Conservation (phyloP, 768 basidiomycete genomes). For the Kwoniella shandongensis region DNA sequence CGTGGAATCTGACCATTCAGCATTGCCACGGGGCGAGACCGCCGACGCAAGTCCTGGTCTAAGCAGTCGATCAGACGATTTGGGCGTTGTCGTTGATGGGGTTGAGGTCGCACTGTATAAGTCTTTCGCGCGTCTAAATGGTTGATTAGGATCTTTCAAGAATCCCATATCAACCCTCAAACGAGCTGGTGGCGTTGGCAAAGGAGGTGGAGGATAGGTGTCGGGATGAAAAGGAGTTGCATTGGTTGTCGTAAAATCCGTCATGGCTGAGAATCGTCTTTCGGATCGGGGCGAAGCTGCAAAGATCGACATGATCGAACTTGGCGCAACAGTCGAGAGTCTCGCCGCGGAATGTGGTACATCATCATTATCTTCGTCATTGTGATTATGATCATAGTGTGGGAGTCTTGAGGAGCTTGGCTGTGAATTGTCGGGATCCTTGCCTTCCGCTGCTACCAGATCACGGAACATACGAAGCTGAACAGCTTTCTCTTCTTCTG, state of each 20-base stretch:
- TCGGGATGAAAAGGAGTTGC: too few species aligned
- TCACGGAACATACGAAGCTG: conserved; percentile 9
- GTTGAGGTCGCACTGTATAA: too few species aligned
- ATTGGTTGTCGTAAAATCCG: conserved; percentile 6
- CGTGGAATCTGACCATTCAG: too few species aligned
- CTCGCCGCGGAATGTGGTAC: not conserved
- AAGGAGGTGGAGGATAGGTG: too few species aligned
- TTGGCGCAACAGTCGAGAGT: not conserved
- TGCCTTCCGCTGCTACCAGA: not conserved
- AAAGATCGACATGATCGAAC: conserved; percentile 11
- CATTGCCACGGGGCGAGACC: too few species aligned
- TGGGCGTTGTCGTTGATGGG: too few species aligned
- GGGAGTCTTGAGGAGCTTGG: not conserved
- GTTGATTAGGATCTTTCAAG: too few species aligned
- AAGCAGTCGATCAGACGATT: too few species aligned
- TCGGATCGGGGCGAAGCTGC: conserved; percentile 14
- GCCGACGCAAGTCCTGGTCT: too few species aligned
- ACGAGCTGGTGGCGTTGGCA: too few species aligned
- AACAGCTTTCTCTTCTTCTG: conserved; percentile 19
- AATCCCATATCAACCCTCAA: too few species aligned
- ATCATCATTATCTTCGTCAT: not conserved
- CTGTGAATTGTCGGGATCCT: not conserved
- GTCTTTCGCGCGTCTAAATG: too few species aligned
- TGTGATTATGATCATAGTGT: not conserved
- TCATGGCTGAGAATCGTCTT: conserved; percentile 9